phyloP scores from a whole-genome alignment of 176 grass and related monocot species.

The Oryza officinalis region DNA sequence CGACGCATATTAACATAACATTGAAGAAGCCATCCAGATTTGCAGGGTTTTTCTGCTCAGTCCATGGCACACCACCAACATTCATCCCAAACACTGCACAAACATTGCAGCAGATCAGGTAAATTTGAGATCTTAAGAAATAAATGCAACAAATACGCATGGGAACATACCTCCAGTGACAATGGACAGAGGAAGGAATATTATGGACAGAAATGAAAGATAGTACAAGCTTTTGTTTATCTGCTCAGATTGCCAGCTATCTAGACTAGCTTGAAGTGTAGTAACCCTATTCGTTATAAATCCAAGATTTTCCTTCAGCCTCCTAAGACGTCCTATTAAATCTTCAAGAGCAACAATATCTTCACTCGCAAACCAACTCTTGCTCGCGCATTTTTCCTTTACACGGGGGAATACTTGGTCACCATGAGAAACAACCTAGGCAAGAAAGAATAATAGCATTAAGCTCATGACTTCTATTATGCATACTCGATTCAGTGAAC shows the following conservation, averaged over 20 bases:
- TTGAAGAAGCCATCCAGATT: slow-evolving; percentile 79
- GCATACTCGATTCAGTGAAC: neutral
- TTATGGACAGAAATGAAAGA: slow-evolving; percentile 86
- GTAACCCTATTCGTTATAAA: slow-evolving; percentile 84
- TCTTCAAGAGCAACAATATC: slow-evolving; percentile 76
- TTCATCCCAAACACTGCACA: slow-evolving; percentile 92
- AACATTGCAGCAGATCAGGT: slow-evolving; percentile 13
- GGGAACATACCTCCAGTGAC: slow-evolving; percentile 73
- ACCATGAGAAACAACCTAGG: slow-evolving; percentile 87
- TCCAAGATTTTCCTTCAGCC: slow-evolving; percentile 88
- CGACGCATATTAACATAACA: slow-evolving; percentile 73
- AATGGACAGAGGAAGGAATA: slow-evolving; percentile 93
- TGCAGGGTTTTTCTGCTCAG: slow-evolving; percentile 65
- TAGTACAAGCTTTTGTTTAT: slow-evolving; percentile 94
- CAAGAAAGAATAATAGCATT: neutral
- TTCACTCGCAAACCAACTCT: slow-evolving; percentile 72
- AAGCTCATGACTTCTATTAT: neutral
- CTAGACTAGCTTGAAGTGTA: slow-evolving; percentile 85
- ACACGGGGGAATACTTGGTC: slow-evolving; percentile 91
- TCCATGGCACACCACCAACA: slow-evolving; percentile 92
- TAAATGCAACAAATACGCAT: neutral
- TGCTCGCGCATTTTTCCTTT: slow-evolving; percentile 80
- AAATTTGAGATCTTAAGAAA: neutral
- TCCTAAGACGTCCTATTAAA: slow-evolving; percentile 75
- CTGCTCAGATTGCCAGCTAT: slow-evolving; percentile 95